Evolutionary conservation across 2,329 filamentous ascomycete genomes (phyloP), one percentile per base, ranked within the genome.

Genomic region (Lasiodiplodia sp.): DNA sequence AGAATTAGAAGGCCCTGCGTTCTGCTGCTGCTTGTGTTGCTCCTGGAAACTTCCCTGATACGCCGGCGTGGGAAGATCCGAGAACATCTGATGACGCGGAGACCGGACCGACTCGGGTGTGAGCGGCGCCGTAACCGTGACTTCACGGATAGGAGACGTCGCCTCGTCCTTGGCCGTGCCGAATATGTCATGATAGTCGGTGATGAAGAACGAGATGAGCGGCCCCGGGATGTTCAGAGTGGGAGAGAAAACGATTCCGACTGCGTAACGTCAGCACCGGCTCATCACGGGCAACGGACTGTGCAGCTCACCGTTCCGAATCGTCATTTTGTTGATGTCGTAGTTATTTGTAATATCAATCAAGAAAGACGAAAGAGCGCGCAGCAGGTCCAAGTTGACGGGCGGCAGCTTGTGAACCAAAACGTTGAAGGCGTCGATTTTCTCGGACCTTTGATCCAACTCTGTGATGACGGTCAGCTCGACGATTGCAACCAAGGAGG

Each of bases 161-260:
- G 78, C 84, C 80, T 73, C 85, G 72, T 91, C 88, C 0, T 91
- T 87, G 21, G 91, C 87, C 10, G 88, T 85, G 23, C 91, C 91
- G 76, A 98, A 99, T 58, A 99, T 95, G 52, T 87, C 87, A 71
- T 92, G 87, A 76, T 93, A 97, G 75, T 98, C 94, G 72, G 96
- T 94, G 69, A 99, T 85, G 79, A 99, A 96, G 79, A 96, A 87
- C 3, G 94, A 94, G 78, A 99, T 97, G 12, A 99, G 91, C 0
- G 95, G 94, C 0, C 94, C 94, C 0, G 96, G 95, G 53, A 99
- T 97, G 79, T 98, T 98, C 66, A 99, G 86, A 0, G 96, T 98
- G 0, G 96, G 96, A 18, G 96, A 97, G 79, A 99, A 99, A 68
- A 99, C 95, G 74, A 99, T 98, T 72, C 96, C 95, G 67, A 99